Base-by-base conservation (phyloP, 2,329 filamentous ascomycete genomes). In the Aspergillus alliaceus region DNA sequence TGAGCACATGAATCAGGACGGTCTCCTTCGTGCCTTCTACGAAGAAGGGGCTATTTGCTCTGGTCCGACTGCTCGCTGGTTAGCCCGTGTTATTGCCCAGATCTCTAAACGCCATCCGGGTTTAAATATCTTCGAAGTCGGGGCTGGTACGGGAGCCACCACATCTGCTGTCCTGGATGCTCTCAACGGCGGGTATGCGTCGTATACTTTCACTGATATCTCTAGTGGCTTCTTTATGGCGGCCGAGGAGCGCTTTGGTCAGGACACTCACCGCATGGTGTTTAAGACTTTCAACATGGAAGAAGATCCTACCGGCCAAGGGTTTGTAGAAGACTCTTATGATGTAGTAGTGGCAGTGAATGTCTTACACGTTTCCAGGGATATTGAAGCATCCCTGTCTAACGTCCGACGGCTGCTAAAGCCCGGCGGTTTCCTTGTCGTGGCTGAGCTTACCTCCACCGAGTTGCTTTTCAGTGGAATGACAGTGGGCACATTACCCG, bases 151-250 rank as follows among this genome's bases (percentile, higher is more conserved):
- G 3, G 79, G 78, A 3, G 72, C 71, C 11, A 69, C 77, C 0
- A 82, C 79, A 0, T 62, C 68, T 2, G 54, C 52, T 1, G 64
- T 81, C 5, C 62, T 81, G 3, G 51, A 63, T 2, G 48, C 51
- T 3, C 58, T 80, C 12, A 70, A 65, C 1, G 12, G 60, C 1
- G 20, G 18, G 1, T 76, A 72, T 31, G 59, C 59, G 4, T 66
- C 64, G 0, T 82, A 81, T 62, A 77, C 74, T 0, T 82, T 70
- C 64, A 82, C 80, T 0, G 79, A 81, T 54, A 71, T 80, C 12
- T 78, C 75, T 0, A 49, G 65, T 2, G 74, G 70, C 5, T 80
- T 80, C 66, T 79, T 81, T 53, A 66, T 69, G 15, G 65, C 67
- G 4, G 75, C 73, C 0, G 51, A 60, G 7, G 66, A 69, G 24